Base-by-base conservation (phyloP, 352 stramenopile species). In the Aphanomyces euteiches region DNA sequence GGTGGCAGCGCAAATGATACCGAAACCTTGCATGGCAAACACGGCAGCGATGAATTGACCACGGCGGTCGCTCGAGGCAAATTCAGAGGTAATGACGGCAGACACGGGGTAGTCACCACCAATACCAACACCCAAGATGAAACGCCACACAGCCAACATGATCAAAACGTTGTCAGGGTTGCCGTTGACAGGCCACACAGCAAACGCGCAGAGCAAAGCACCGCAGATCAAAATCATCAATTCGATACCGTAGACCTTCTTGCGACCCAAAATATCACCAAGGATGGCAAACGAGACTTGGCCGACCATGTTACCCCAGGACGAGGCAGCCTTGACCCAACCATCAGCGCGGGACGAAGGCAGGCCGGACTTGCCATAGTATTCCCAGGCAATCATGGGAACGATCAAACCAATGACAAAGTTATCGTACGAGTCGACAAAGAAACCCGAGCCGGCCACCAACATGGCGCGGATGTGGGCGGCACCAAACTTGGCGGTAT, bases 361-460 rank as follows among this genome's bases (percentile, higher is more conserved):
- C 34, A 84, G 60, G 47, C 73, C 77, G 37, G 74, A 77, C 57
- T 77, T 79, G 70, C 58, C 67, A 53, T 79, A 84, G 74, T 84
- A 82, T 61, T 82, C 78, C 67, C 80, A 84, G 34, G 78, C 75
- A 72, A 82, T 82, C 78, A 79, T 81, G 43, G 75, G 75, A 34
- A 64, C 56, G 66, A 81, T 79, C 59, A 81, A 71, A 38, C 72
- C 76, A 69, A 84, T 84, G 47, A 82, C 77, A 56, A 84, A 84
- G 72, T 84, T 84, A 68, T 84, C 78, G 71, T 82, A 84, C 67
- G 77, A 84, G 72, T 84, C 78, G 63, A 84, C 75, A 39, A 84
- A 81, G 75, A 84, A 84, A 17, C 78, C 78, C 41, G 78, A 84
- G 48, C 77, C 77, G 43, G 75, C 78, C 19, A 82, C 78, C 21